Base-by-base conservation (phyloP, 768 basidiomycete genomes). In the Tulasnella sp. region DNA sequence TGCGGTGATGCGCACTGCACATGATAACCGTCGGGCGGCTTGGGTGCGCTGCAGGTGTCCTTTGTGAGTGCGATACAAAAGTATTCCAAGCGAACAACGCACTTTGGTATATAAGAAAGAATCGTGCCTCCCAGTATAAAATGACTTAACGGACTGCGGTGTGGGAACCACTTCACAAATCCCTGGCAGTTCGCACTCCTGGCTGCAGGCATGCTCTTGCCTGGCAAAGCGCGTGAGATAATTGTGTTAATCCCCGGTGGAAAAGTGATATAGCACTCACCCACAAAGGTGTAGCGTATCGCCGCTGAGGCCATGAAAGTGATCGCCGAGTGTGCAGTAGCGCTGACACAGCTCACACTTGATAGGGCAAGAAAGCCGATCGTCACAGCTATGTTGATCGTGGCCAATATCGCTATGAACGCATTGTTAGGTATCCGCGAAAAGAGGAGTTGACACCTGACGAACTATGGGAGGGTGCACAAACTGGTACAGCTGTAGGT, bases 61-160 rank as follows among this genome's bases (percentile, higher is more conserved):
- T 12, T 25, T 6, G 27, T 6, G 6, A 6, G 51, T 19, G 31
- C 7, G 17, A 29, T 57, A 11, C 12, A 25, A n/a, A n/a, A 14
- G 5, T 6, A 25, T 25, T n/a, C 41, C 17, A 17, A 32, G 11
- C 23, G 11, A 14, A 11, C 11, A 4, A 32, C 23, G n/a, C 31
- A 60, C 59, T 43, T 60, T 60, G 4, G 59, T 60, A 35, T 45
- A 60, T 21, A 43, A 25, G 32, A 60, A 60, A 11, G 27, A 17
- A 3, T 25, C 39, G 31, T 57, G 42, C 11, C 34, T 21, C 6
- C 59, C 59, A 31, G 29, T 21, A 31, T 46, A 60, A 3, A 43
- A 46, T 8, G 57, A 19, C 40, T 60, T 57, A n/a, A 60, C 40
- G 9, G 59, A 60, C 1, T 49, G 6, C 6, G 59, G 59, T 3